These are phyloP conservation scores for Phytomonas serpens DNA, from an alignment of 208 protist genomes.

Conservation along the genomic window DNA sequence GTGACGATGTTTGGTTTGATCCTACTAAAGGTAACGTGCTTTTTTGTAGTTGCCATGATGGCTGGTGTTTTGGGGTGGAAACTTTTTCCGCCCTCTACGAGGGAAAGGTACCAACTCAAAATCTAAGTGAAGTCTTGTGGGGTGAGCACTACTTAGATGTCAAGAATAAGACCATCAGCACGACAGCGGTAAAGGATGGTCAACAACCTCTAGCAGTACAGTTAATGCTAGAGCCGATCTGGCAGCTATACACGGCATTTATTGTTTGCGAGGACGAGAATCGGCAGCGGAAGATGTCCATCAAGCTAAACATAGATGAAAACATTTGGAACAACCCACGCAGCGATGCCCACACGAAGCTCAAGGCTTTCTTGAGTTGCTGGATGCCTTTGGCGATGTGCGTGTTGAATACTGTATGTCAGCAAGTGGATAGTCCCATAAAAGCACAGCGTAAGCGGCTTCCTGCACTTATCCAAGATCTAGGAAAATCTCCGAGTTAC, in stretches of 20 bases:
- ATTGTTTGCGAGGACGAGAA: conserved; percentile 74
- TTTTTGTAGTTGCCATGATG: conserved; percentile 95
- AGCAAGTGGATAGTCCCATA: conserved; percentile 82
- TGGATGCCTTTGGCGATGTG: conserved; percentile 94
- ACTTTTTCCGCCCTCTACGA: conserved; percentile 91
- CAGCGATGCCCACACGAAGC: conserved; percentile 45
- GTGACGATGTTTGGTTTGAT: conserved; percentile 93
- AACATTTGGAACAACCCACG: conserved; percentile 71
- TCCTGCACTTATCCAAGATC: conserved; percentile 46
- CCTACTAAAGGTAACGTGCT: conserved; percentile 96
- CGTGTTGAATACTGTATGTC: conserved; percentile 83
- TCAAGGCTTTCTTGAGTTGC: conserved; percentile 77
- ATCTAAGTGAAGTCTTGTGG: conserved; percentile 91
- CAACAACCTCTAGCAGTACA: conserved; percentile 93
- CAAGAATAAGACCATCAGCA: conserved; percentile 90
- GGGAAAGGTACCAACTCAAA: conserved; percentile 69
- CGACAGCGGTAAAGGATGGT: conserved; percentile 51
- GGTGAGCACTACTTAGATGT: conserved; percentile 95
- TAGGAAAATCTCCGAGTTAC: conserved; percentile 24
- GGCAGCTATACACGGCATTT: conserved; percentile 91
- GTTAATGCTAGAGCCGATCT: conserved; percentile 95
- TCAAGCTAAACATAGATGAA: conserved; percentile 63
- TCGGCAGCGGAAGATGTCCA: conserved; percentile 44
- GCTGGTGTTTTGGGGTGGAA: conserved; percentile 83
- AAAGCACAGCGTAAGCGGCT: conserved; percentile 73